Evolutionary conservation across 768 basidiomycete genomes (phyloP), one percentile per base, ranked within the genome.

Genomic region (Kockovaella imperatae): DNA sequence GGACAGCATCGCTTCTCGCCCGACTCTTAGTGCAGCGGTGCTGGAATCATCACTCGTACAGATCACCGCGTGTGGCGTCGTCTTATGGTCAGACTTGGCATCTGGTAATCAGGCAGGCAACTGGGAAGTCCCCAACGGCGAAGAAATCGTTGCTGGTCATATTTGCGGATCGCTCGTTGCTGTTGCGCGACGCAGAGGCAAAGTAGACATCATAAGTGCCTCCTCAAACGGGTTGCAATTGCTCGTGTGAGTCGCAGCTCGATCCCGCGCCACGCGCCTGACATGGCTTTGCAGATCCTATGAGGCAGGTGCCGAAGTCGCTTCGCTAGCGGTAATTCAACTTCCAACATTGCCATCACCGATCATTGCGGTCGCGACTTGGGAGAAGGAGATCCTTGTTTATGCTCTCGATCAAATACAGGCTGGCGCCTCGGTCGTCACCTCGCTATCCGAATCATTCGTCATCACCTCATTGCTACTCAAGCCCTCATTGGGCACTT

Each of bases 351-450:
- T 11, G 20, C 49, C 48, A 20, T 49, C 59, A 15, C 52, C 59
- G 3, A 38, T 59, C 35, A 18, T 59, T 11, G 59, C 64, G 5
- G 41, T 60, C 24, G 57, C 47, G 2, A 64, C 61, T 10, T 64
- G 64, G 62, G 47, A 60, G 0, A 57, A 57, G 31, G 45, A 60
- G 30, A 59, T 66, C 30, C 35, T 59, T 5, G 23, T 69, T n/a
- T 66, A 54, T 49, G 50, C 50, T 7, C 35, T 64, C 13, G 45
- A 46, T 15, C 48, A 51, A 17, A 31, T 49, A 2, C 49, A 51
- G 35, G 14, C 45, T 17, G 53, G 57, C 7, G 20, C 28, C 28
- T 13, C 34, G 4, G 15, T 40, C 11, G 1, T 47, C 10, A 52
- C 51, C 2, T 42, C 54, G 11, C 29, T 60, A 2, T 31, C 41